These are phyloP conservation scores for Neurospora sp. DNA, from an alignment of 2,329 filamentous ascomycete genomes.

Conservation along the genomic window DNA sequence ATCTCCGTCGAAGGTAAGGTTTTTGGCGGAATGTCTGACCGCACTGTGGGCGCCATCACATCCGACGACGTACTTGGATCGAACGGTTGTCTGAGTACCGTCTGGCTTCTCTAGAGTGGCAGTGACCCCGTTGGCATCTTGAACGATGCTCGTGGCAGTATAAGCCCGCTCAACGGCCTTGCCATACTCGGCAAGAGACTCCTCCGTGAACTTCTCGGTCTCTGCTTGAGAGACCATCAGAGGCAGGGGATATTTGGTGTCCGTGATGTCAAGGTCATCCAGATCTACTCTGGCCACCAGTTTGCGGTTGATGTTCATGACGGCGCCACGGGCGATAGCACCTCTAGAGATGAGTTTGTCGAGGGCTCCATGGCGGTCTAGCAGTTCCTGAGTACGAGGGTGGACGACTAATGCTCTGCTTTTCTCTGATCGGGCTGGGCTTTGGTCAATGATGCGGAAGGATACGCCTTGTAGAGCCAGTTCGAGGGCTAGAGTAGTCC, in stretches of 20 bases:
- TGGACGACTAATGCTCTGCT: constrained; percentile 37
- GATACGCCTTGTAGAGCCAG: constrained; percentile 23
- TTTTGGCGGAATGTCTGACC: constrained; percentile 29
- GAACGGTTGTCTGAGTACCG: constrained; percentile 16
- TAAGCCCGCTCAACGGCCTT: constrained; percentile 21
- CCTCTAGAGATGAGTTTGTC: constrained; percentile 27
- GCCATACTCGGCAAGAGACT: constrained; percentile 19
- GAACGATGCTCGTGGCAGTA: constrained; percentile 20
- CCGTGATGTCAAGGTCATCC: constrained; percentile 20
- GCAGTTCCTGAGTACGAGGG: constrained; percentile 38
- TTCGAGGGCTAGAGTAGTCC: constrained; percentile 32
- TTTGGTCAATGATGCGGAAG: constrained; percentile 30
- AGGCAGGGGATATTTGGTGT: constrained; percentile 23
- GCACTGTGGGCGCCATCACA: constrained; percentile 37
- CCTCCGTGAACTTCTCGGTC: constrained; percentile 25
- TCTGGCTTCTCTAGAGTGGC: constrained; percentile 16
- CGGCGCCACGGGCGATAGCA: constrained; percentile 26
- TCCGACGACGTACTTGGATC: constrained; percentile 33
- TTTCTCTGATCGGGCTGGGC: constrained; percentile 23
- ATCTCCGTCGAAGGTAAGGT: constrained; percentile 30
- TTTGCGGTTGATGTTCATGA: constrained; percentile 27
- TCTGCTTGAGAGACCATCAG: constrained; percentile 26
- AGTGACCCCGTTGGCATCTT: constrained; percentile 22
- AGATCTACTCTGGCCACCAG: constrained; percentile 23
- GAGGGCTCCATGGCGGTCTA: constrained; percentile 33